phyloP scores from a whole-genome alignment of 441 rosid genomes.

The Populus hybrid region DNA sequence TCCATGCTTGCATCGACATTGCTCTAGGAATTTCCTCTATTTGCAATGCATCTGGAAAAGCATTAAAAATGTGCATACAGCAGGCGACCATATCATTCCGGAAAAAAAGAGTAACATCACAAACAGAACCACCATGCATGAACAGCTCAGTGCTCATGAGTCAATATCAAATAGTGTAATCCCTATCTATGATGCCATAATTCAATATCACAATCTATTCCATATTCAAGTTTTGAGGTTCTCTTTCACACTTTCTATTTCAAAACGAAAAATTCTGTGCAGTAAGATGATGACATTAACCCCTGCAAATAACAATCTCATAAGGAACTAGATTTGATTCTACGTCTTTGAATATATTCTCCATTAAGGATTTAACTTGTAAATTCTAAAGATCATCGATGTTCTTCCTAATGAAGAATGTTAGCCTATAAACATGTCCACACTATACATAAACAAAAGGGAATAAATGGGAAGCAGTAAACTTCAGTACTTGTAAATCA shows the following conservation, averaged over 20 bases:
- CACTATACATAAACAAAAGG: not conserved
- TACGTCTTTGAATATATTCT: not conserved
- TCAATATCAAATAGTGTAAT: not conserved
- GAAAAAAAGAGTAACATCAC: not conserved
- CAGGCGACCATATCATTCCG: not conserved
- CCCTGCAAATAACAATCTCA: not conserved
- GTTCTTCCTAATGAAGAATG: not conserved
- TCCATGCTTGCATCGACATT: not conserved
- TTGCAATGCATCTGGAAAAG: slow-evolving; percentile 1
- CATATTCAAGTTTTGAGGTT: not conserved
- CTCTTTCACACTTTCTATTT: not conserved
- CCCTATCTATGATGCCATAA: not conserved
- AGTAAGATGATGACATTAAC: not conserved
- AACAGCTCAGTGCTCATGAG: not conserved
- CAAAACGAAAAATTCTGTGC: not conserved
- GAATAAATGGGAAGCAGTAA: not conserved
- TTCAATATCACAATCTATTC: not conserved
- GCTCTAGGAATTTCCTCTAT: slow-evolving; percentile 4
- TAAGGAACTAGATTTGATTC: not conserved
- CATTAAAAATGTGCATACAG: not conserved
- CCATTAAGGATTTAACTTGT: not conserved
- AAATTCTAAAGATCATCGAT: not conserved
- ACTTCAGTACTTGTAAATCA: not conserved
- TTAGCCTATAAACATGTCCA: not conserved
- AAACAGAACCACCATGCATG: not conserved